Evolutionary conservation across 768 basidiomycete genomes (phyloP), one percentile per base, ranked within the genome.

Genomic region (Kwoniella dendrophila): DNA sequence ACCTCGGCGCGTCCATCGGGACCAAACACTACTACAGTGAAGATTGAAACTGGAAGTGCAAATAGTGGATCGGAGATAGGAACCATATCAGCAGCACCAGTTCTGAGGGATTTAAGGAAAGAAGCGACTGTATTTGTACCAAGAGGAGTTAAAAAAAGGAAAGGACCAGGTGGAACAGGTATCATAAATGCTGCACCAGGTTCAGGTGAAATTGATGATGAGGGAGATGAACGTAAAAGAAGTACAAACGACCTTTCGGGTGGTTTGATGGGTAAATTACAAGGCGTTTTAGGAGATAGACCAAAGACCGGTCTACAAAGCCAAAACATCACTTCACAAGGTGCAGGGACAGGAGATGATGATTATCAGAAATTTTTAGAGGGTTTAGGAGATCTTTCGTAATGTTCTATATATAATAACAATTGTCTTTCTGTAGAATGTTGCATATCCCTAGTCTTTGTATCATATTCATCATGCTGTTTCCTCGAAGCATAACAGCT

Each of bases 61-160:
- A 26, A 66, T 79, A 14, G 45, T 12, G 20, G 41, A 38, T n/a
- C 52, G 18, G 49, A 30, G 30, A 80, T 84, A 6, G 91, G 90
- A 1, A 89, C 85, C 1, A 87, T 97, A 53, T 87, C 85, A 22
- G 92, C 93, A 2, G 91, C 83, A 45, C 92, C 96, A 3, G 84
- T 92, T 74, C 79, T 99, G 52, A 89, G 95, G 14, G 92, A 99
- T 79, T 82, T 98, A 63, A 92, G 93, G 81, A 93, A 92, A 79
- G 96, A 99, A 77, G 89, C 90, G 8, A 95, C 92, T 0, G 86
- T 90, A 0, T 98, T 99, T 71, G 86, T 97, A 3, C 96, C 96
- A 3, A 76, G 87, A 1, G 83, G 88, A 2, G 80, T 95, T 53
- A 91, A 90, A 78, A 85, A 90, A 48, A 92, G 89, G 79, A 88